Evolutionary conservation across 345 rosid species (phyloP), one percentile per base, ranked within the genome.

Genomic region (Tarenaya hassleriana): DNA sequence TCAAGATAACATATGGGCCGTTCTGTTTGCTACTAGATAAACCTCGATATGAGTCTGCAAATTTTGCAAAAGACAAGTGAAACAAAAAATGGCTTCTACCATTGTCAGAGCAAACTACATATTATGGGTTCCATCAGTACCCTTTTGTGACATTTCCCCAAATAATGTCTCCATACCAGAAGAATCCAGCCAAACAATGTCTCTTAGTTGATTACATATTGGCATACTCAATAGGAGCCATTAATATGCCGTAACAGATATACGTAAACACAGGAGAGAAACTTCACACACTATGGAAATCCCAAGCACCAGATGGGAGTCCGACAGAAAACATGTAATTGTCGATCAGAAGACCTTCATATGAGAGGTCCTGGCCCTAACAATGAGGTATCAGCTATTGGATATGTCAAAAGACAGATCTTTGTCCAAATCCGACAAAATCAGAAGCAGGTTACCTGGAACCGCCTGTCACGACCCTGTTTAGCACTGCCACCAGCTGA

Each of bases 401-500:
- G 13, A 35, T 37, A 45, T 47, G 41, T 38, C 6, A 57, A 24
- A 24, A 12, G 34, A 46, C 20, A 42, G 31, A 44, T 20, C 48
- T 63, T 46, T 24, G 17, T 45, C 34, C 18, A 55, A 41, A 31
- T 7, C 10, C 50, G 33, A 35, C 8, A 65, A 43, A 50, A 41
- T 57, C 46, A 50, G 17, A 60, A 31, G 41, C 15, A 41, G 21
- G 50, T 73, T 65, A 88, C 98, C 98, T 92, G 99, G 71, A 88
- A 88, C 29, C 94, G 82, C 66, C 99, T 78, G 71, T 92, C 97
- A 49, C 99, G 95, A 51, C 99, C 99, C 57, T 88, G 99, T 72
- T 92, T 92, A 55, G 98, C 98, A 77, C 98, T 92, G 61, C 97
- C 97, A 40, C 98, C 98, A 40, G 98, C 98, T 34, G 98, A 92